These are phyloP conservation scores for Cylindrodendrum hubeiense DNA, from an alignment of 2,329 filamentous ascomycete species.

Conservation along the genomic window DNA sequence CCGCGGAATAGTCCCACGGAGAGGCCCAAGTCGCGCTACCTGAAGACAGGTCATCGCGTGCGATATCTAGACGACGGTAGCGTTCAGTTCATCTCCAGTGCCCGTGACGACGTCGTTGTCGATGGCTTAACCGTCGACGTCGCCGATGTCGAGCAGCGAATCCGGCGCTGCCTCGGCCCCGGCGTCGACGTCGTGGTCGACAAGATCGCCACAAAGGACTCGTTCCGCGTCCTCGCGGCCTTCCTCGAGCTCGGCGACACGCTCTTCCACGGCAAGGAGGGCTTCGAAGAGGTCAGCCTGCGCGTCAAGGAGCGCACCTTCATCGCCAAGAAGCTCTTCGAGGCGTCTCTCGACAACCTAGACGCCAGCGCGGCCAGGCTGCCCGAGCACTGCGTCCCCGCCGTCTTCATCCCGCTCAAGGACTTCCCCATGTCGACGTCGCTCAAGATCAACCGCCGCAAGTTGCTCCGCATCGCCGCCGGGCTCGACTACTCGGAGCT, in stretches of 20 bases:
- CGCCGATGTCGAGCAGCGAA: constrained; percentile 59
- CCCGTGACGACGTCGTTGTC: constrained; percentile 56
- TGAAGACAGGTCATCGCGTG: constrained; percentile 65
- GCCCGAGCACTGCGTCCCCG: constrained; percentile 58
- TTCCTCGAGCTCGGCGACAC: constrained; percentile 63
- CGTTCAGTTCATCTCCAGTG: constrained; percentile 61
- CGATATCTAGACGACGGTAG: constrained; percentile 62
- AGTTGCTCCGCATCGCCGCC: constrained; percentile 59
- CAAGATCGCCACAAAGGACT: constrained; percentile 59
- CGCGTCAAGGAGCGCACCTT: constrained; percentile 58
- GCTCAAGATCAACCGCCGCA: constrained; percentile 63
- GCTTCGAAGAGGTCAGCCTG: constrained; percentile 52
- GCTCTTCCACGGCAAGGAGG: constrained; percentile 52
- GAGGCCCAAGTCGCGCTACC: constrained; percentile 51
- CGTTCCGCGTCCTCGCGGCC: constrained; percentile 57
- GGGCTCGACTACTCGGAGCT: constrained; percentile 59
- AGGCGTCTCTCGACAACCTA: constrained; percentile 54
- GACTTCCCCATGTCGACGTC: constrained; percentile 62
- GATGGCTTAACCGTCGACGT: constrained; percentile 56
- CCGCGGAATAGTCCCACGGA: constrained; percentile 31
- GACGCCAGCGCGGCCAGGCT: constrained; percentile 37
- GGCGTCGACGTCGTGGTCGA: constrained; percentile 64
- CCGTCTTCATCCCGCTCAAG: constrained; percentile 62
- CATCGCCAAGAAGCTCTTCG: constrained; percentile 58
- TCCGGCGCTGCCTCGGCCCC: constrained; percentile 61